Evolutionary conservation across 2,329 filamentous ascomycete genomes (phyloP), one percentile per base, ranked within the genome.

Genomic region (Coniella vitis): DNA sequence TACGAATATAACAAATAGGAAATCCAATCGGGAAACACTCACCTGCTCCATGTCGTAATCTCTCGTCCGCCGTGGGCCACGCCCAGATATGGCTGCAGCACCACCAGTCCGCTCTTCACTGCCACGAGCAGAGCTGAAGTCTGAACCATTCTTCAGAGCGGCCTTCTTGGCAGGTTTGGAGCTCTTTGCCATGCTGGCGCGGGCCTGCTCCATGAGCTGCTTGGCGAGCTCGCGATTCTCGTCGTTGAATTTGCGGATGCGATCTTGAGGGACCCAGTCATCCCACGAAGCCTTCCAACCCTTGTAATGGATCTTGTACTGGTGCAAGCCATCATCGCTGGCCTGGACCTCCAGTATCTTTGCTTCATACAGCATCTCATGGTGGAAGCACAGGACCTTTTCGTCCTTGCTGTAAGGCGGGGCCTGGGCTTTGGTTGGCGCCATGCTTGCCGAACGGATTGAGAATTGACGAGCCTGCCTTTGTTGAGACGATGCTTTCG

Each of bases 261-360:
- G 87, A 65, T 97, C 91, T 67, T 90, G 84, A 19, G 87, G 81
- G 38, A 97, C 93, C 91, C 91, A 97, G 71, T 98, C 93, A 71
- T 98, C 93, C 93, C 93, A 98, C 77, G 90, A 96, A 67, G 91
- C 90, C 75, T 98, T 98, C 93, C 93, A 98, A 62, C 93, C 93
- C 69, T 97, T 97, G 74, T 98, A 98, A 69, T 98, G 93, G 48
- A 98, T 87, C 63, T 87, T 87, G 72, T 95, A 98, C 65, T 89
- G 82, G 63, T 82, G 90, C 31, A 85, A 81, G 17, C 70, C 84
- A 65, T 82, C 83, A 67, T 86, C 84, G 61, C 84, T 84, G 38
- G 61, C 76, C 74, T 65, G 81, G 29, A 87, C 76, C 56, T 96
- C 90, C 56, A 95, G 80, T 45, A 98, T 84, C 70, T 97, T 97